Conservation (phyloP, 495 filamentous ascomycete genomes). For the Xylaria flabelliformis region DNA sequence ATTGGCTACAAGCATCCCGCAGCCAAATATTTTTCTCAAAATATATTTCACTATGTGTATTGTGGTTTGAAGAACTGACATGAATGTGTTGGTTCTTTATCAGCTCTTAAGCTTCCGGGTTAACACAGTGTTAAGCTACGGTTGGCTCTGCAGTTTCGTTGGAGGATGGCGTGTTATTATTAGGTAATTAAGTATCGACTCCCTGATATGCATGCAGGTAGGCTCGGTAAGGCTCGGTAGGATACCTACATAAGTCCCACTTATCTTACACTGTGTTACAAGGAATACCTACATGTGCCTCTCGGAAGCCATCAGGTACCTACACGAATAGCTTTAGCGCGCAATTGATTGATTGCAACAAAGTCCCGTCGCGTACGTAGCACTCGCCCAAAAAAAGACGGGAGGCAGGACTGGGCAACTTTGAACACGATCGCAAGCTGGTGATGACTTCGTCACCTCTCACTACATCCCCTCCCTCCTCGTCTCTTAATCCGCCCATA, state of each 20-base stretch:
- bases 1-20: too few relatives aligned
- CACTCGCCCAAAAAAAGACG: conserved; percentile 29
- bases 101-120: too few relatives aligned
- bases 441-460: conserved; percentile 25
- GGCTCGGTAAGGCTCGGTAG: neutral
- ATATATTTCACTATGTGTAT: too few relatives aligned
- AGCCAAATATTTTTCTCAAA: too few relatives aligned
- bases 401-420: conserved; percentile 21
- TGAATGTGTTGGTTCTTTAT: too few relatives aligned
- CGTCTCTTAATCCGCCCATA: neutral
- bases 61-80: too few relatives aligned
- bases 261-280: neutral
- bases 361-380: conserved; percentile 30
- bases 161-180: too few relatives aligned
- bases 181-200: too few relatives aligned
- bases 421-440: conserved; percentile 23
- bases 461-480: conserved; percentile 1
- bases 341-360: conserved; percentile 25
- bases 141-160: too few relatives aligned
- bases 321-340: conserved; percentile 15
- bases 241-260: neutral
- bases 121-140: too few relatives aligned
- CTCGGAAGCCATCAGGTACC: neutral
- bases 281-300: conserved; percentile 13
- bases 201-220: too few relatives aligned